These are phyloP conservation scores for Aspergillaceae sp. DNA, from an alignment of 2,329 filamentous ascomycete genomes.

Conservation along the genomic window DNA sequence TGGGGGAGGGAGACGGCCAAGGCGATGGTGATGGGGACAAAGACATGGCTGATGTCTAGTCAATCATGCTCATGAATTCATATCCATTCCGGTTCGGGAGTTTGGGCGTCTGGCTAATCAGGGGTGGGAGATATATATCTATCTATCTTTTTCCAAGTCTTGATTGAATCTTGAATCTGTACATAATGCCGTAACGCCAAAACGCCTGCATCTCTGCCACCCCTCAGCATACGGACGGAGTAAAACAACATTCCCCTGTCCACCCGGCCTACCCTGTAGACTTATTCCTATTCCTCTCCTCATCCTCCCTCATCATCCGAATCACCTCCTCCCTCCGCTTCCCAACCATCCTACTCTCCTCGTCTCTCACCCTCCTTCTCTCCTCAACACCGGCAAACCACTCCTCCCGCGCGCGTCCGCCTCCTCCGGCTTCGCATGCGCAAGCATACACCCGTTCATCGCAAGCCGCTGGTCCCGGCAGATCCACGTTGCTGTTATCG, in stretches of 20 bases:
- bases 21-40: conserved; percentile 30
- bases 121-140: background rate
- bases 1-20: conserved; percentile 29
- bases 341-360: conserved; percentile 43
- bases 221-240: too few relatives aligned
- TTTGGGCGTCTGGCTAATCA: background rate
- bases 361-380: conserved; percentile 58
- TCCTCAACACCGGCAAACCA: conserved; percentile 78
- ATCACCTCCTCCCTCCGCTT: conserved; percentile 35
- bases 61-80: too few relatives aligned
- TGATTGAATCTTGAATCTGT: background rate
- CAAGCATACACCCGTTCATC: conserved; percentile 93
- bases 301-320: conserved; percentile 33
- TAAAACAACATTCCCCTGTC: too few relatives aligned
- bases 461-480: conserved; percentile 69
- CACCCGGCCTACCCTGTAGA: too few relatives aligned
- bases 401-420: conserved; percentile 82
- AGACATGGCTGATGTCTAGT: conserved; percentile 36
- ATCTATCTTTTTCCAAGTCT: background rate
- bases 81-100: background rate
- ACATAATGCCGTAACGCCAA: background rate
- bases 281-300: conserved; percentile 11
- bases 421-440: conserved; percentile 73
- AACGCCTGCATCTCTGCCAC: background rate
- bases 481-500: conserved; percentile 76